Percentiles rank a stretch among this genome's conserved stretches.
Evolutionary conservation across 1,284 basidiomycete genomes (phyloP).

Genomic region (Apiotrichum porosum): DNA sequence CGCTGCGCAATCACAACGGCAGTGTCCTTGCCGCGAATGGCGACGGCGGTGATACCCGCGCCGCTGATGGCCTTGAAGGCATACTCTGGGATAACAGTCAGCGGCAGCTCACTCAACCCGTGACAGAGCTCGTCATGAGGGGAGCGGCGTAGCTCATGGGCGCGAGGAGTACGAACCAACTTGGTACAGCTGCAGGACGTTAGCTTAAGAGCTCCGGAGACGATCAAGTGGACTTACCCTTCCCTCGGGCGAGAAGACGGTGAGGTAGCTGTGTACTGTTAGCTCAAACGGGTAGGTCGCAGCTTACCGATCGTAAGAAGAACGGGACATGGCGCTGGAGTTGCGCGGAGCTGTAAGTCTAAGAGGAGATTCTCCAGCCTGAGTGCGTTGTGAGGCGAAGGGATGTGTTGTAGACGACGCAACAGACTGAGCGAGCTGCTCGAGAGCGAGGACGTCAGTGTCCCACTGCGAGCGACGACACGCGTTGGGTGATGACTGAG

Average conservation of each 20-base stretch:
- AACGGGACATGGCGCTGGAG: slow-evolving; percentile 38
- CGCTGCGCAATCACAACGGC: slow-evolving; percentile 95
- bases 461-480: slow-evolving; percentile 1
- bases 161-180: slow-evolving; percentile 87
- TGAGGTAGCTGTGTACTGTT: slow-evolving; percentile 47
- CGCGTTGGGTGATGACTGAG: slow-evolving; percentile 5
- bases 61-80: slow-evolving; percentile 99
- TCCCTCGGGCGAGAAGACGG: slow-evolving; percentile 53
- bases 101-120: too few relatives aligned
- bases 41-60: slow-evolving; percentile 89
- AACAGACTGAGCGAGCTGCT: neutral
- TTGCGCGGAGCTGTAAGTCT: neutral
- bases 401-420: neutral
- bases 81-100: too few relatives aligned
- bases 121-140: too few relatives aligned
- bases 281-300: slow-evolving; percentile 1
- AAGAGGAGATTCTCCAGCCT: too few relatives aligned
- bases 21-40: slow-evolving; percentile 90
- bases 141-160: too few relatives aligned
- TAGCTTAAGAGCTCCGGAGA: neutral
- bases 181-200: slow-evolving; percentile 63
- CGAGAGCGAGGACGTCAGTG: slow-evolving; percentile 14
- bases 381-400: neutral
- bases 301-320: slow-evolving; percentile 47
- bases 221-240: slow-evolving; percentile 28